phyloP scores from a whole-genome alignment of 2,329 filamentous ascomycete genomes.

The Colletotrichum camelliae region DNA sequence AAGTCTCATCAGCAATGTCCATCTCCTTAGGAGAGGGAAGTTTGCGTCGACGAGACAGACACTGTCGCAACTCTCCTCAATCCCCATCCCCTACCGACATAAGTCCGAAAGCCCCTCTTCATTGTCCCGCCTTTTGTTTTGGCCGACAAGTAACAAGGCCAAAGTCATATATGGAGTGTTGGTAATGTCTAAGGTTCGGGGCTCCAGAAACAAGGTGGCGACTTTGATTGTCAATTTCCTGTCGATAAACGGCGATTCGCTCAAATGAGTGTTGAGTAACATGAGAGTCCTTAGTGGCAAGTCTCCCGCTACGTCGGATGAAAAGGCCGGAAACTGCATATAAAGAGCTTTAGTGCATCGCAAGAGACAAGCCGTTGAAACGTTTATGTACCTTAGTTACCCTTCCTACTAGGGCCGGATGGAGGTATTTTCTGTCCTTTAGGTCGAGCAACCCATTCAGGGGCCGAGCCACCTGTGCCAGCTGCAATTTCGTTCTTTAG shows the following conservation, averaged over 20 bases:
- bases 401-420: not conserved
- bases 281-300: not conserved
- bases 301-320: not conserved
- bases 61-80: not conserved
- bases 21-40: not conserved
- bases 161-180: not conserved
- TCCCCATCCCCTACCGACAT: accelerated
- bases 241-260: not conserved
- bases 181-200: accelerated
- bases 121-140: not conserved
- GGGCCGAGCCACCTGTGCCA: not conserved
- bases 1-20: not conserved
- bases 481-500: not conserved
- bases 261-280: not conserved
- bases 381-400: not conserved
- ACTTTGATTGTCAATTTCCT: not conserved
- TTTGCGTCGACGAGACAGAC: not conserved
- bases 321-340: not conserved
- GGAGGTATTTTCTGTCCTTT: not conserved
- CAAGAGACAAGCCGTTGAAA: accelerated
- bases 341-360: not conserved
- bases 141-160: accelerated
- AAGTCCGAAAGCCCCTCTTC: not conserved
- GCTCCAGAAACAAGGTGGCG: not conserved
- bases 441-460: not conserved